Base-by-base conservation (phyloP, 106 monocot genomes). In the Ottelia alismoides region DNA sequence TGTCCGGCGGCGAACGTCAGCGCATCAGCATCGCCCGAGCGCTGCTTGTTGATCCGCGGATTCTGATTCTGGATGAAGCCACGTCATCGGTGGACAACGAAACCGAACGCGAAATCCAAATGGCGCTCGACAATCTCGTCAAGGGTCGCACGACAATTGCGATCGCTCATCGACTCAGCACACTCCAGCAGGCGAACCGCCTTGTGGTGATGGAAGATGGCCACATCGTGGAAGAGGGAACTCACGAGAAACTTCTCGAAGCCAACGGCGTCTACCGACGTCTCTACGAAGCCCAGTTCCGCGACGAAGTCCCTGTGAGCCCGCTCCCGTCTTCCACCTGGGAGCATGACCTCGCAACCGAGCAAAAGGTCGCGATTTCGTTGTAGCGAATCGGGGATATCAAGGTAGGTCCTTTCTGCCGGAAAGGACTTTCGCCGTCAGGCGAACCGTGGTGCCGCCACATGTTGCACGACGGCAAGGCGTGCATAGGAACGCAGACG, bases 1-100 rank as follows among this genome's bases (percentile, higher is more conserved):
- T 67, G 4, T 67, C 67, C 3, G 67, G 67, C 1, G 67, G 67
- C 10, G 49, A 67, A 32, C 57, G 51, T 49, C 67, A 58, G 25
- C 30, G 67, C 24, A 57, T 67, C 22, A 58, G 57, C 1, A 67
- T 67, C 18, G 67, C 67, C 9, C 23, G 67, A 28, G 67, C 67
- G 4, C 35, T 67, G 16, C 58, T 67, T 7, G 58, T 58, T 49
- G 50, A 58, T 6, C 58, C 67, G 17, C 25, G 53, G 9, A 28
- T 67, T 4, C 50, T 67, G 1, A 30, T 67, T 6, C 67, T 67
- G 0, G 67, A 67, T 20, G 67, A 67, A 28, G 67, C 67, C 18
- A 67, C 57, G 2, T 58, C 49, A 19, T 57, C 67, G 17, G 29
- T 67, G 29, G 67, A 67, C 27, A 26, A 31, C 1, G 58, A 67